phyloP scores from a whole-genome alignment of 2,329 filamentous ascomycete species.

The Phaeophleospora eucalypticola region DNA sequence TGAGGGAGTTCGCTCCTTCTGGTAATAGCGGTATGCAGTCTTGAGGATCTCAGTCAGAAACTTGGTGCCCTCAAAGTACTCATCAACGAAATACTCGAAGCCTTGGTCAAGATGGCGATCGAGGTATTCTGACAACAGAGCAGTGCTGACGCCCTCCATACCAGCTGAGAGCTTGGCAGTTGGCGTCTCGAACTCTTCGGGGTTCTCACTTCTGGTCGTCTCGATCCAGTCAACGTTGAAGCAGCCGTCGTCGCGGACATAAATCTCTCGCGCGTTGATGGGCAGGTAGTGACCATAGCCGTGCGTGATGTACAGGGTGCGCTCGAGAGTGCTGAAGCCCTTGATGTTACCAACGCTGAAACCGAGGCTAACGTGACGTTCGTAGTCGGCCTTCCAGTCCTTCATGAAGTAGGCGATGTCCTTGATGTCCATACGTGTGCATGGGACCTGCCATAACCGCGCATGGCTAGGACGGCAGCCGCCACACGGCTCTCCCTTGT shows the following conservation, averaged over 20 bases:
- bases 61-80: conserved; percentile 91
- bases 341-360: conserved; percentile 95
- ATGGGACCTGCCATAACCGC: conserved; percentile 93
- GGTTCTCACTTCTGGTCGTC: conserved; percentile 60
- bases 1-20: conserved; percentile 79
- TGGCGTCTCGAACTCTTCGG: conserved; percentile 76
- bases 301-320: conserved; percentile 86
- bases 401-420: conserved; percentile 99
- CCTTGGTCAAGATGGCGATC: conserved; percentile 90
- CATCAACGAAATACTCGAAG: conserved; percentile 90
- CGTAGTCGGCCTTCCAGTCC: conserved; percentile 96
- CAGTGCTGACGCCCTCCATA: conserved; percentile 76
- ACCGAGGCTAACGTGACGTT: conserved; percentile 79
- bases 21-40: conserved; percentile 90
- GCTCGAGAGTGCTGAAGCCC: conserved; percentile 63
- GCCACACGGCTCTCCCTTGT: conserved; percentile 93
- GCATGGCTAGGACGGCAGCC: conserved; percentile 95
- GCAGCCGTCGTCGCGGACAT: conserved; percentile 84
- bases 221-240: conserved; percentile 94
- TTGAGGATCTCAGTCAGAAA: conserved; percentile 96
- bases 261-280: conserved; percentile 90
- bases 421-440: conserved; percentile 97
- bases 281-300: conserved; percentile 91
- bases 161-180: conserved; percentile 87
- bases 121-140: conserved; percentile 83